Conservation (phyloP, 495 filamentous ascomycete genomes). For the Hypoxylon rickii region DNA sequence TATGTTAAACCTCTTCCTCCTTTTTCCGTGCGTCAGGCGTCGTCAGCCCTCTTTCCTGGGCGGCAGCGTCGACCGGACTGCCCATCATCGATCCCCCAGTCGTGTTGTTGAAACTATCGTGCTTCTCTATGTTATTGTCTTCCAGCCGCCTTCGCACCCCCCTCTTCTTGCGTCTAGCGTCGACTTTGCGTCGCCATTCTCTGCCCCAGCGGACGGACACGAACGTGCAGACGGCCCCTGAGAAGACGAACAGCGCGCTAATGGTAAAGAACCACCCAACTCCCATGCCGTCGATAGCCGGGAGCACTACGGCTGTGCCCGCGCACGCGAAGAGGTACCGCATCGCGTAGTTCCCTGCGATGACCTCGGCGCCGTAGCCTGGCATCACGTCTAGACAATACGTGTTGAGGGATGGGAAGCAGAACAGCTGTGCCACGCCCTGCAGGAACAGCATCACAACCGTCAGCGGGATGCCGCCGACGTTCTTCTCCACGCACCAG, state of each 20-base stretch:
- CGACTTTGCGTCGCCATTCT: constrained; percentile 57
- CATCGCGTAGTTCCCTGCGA: constrained; percentile 74
- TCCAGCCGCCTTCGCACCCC: constrained; percentile 24
- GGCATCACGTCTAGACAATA: constrained; percentile 80
- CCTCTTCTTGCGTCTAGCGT: constrained; percentile 45
- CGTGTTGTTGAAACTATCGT: constrained; percentile 3
- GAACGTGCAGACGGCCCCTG: constrained; percentile 50
- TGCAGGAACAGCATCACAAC: constrained; percentile 73
- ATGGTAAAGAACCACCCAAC: constrained; percentile 69
- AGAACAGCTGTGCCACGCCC: constrained; percentile 73
- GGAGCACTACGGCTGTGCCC: constrained; percentile 68
- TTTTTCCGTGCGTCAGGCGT: constrained; percentile 17
- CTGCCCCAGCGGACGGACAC: constrained; percentile 57
- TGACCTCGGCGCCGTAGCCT: constrained; percentile 64
- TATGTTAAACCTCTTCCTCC: constrained; percentile 30
- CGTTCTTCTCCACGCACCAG: constrained; percentile 68
- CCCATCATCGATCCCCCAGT: neutral
- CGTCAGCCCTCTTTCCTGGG: constrained; percentile 19
- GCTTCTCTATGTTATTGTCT: constrained; percentile 18
- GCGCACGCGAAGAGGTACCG: constrained; percentile 70
- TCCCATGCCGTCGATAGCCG: constrained; percentile 67
- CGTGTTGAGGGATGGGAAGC: constrained; percentile 73
- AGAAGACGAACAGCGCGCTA: constrained; percentile 58
- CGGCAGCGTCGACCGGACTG: neutral
- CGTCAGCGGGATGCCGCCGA: constrained; percentile 69